Evolutionary conservation across 2,329 filamentous ascomycete genomes (phyloP), one percentile per base, ranked within the genome.

Genomic region (Sodiomyces alkalinus): DNA sequence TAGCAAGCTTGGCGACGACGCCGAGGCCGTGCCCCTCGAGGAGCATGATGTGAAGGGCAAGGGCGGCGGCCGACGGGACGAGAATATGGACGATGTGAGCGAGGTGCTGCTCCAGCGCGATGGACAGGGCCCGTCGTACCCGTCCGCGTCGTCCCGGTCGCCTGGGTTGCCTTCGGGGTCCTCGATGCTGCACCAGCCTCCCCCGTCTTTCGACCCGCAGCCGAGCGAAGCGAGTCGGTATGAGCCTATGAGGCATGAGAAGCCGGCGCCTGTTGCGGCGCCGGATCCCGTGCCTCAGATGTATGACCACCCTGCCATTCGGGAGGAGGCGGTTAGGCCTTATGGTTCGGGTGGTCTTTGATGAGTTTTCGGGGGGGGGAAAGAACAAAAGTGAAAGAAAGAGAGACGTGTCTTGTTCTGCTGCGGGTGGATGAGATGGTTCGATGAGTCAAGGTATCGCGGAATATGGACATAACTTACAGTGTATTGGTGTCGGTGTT

Each of bases 1-100:
- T 26, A 26, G 34, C 15, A 24, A 25, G 13, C n/a, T 35, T 21
- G 34, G 31, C 11, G 32, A 30, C 17, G 34, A 35, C 19, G 36
- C 30, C 11, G 34, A 39, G 7, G 31, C 27, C 14, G 28, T 22
- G 17, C 31, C 33, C 17, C 19, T 27, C 16, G 27, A 27, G 27
- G 28, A 36, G 33, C 28, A 28, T 6, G 26, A 21, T 14, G n/a
- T 9, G 23, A 16, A 17, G 14, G 9, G 16, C 13, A 13, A 7
- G 22, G 23, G 17, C 12, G 8, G 9, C n/a, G 15, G 11, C 10
- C 14, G 5, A 3, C 14, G n/a, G 12, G 20, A 22, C 20, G 21
- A 11, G 16, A n/a, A 17, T 15, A n/a, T n/a, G 16, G 15, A 7
- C 12, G 10, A 15, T n/a, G 19, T 28, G 19, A n/a, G n/a, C n/a